Evolutionary conservation across 257 asterid genomes (phyloP), one percentile per base, ranked within the genome.

Genomic region (Eustoma russellianum): DNA sequence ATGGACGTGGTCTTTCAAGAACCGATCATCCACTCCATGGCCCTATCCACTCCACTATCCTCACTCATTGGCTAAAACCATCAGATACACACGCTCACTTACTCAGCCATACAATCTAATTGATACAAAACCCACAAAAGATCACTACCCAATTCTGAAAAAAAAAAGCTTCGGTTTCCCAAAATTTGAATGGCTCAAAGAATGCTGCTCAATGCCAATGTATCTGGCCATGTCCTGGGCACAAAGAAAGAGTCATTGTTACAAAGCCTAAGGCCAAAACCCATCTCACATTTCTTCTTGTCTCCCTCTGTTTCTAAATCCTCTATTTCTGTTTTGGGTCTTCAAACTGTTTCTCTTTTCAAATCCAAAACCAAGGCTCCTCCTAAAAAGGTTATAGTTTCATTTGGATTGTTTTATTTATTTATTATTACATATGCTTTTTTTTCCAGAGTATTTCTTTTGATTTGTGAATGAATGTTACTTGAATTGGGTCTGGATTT

Each of bases 281-380:
- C 94, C 15, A 63, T 77, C 13, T 75, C 89, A 9, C 80, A 76
- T 43, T 41, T 71, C 19, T 18, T 86, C 33, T 63, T 76, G 16
- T 8, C 7, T 4, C 61, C 83, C 1, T 77, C 75, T 10, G 66
- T 66, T 66, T 72, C 68, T 10, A 34, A 17, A 5, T 51, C 74
- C 45, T 65, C 74, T 7, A 50, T 53, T 40, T 65, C 75, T 19
- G 38, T 57, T 57, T 56, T 66, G 0, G 28, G 50, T 4, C 44
- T 54, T 13, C 16, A 81, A 0, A 74, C 72, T n/a, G 67, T 78
- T 24, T 88, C 94, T 24, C 61, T 83, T 16, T 86, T 83, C 85
- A 83, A 83, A 69, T 58, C 95, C 13, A 86, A 86, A 63, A 12
- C 95, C 65, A 86, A 86, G 61, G 95, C 91, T 69, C 85, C 95